Conservation (phyloP, 495 filamentous ascomycete genomes). For the Chaetomium tenue region DNA sequence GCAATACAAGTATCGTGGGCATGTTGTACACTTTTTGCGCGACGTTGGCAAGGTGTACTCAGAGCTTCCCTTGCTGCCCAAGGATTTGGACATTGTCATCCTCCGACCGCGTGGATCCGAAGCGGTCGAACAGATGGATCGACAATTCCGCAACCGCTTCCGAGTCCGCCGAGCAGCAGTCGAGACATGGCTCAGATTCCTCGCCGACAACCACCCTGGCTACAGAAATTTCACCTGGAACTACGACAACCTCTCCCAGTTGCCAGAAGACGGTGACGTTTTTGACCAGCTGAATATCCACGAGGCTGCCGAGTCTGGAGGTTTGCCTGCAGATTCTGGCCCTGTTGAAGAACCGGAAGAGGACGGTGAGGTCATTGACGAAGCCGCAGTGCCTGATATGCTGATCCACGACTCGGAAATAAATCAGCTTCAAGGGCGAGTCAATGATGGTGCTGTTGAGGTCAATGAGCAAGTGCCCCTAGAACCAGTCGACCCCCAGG, state of each 20-base stretch:
- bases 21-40: conserved; percentile 9
- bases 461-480: neutral
- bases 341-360: no score
- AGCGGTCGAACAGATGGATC: neutral
- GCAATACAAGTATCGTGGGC: conserved; percentile 11
- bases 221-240: neutral
- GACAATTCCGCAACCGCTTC: conserved; percentile 5
- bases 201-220: conserved; percentile 1
- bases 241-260: conserved; percentile 8
- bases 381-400: conserved; percentile 2
- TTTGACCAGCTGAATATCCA: conserved; percentile 8
- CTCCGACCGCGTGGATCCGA: neutral
- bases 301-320: no score
- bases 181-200: conserved; percentile 4
- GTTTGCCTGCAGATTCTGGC: no score
- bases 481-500: neutral
- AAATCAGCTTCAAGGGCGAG: neutral
- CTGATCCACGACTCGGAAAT: conserved; percentile 8
- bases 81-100: conserved; percentile 7
- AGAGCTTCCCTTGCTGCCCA: conserved; percentile 6
- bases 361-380: conserved; percentile 1
- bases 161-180: conserved; percentile 4
- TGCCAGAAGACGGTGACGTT: neutral
- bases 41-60: conserved; percentile 14
- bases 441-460: neutral